Evolutionary conservation across 768 basidiomycete species (phyloP), one percentile per base, ranked within the genome.

Genomic region (Naematelia aurantialba): DNA sequence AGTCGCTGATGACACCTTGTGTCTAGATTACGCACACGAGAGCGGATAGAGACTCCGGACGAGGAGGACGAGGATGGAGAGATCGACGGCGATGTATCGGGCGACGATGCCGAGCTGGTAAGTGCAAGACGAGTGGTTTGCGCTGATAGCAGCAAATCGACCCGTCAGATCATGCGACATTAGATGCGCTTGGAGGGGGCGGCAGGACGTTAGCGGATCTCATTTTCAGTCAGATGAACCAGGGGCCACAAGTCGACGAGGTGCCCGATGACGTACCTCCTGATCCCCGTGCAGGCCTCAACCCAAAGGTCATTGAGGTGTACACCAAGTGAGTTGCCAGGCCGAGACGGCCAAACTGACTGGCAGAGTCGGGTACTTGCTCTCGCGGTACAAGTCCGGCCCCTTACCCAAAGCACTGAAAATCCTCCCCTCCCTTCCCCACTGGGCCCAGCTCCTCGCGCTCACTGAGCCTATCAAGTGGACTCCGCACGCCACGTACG

Each of bases 351-450:
- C 62, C 45, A 13, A 51, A 44, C 39, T 44, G 31, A 49, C 60
- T 13, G 34, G 0, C 73, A 97, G 94, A 80, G 83, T 97, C 55
- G 96, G 91, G 17, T 78, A 83, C 59, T 85, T 93, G 61, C 83
- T 99, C 29, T 86, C 83, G 45, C 85, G 86, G 56, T 97, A 99
- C 81, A 90, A 88, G 69, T 92, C 92, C 13, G 93, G 93, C 0
- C 86, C 92, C 1, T 83, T 99, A 0, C 96, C 96, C 27, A 98
- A 98, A 79, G 82, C 92, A 2, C 93, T 99, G 85, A 99, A 99
- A 81, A 88, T 99, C 61, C 89, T 99, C 47, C 96, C 96, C 21
- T 88, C 93, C 11, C 85, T 97, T 24, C 89, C 91, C 2, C 87
- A 89, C 60, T 99, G 96, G 96, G 92, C 93, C 10, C 88, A 91